Evolutionary conservation across 179 eudicot species (phyloP), one percentile per base, ranked within the genome.

Genomic region (Dionaea muscipula): DNA sequence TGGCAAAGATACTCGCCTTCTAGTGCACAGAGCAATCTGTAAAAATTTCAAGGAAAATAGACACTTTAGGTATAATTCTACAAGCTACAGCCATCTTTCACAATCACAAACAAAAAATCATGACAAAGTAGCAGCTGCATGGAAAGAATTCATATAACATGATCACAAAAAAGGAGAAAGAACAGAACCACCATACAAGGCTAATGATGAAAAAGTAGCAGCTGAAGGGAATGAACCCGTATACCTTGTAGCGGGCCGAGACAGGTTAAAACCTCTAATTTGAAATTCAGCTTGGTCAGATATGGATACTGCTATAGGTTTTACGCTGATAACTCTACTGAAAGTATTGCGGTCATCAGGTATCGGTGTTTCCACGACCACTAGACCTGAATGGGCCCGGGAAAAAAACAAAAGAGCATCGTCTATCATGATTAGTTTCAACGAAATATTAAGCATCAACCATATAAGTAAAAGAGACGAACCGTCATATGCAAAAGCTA

Each of bases 1-100:
- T 59, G 70, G 56, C 56, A 69, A 51, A 74, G 72, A 66, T 74
- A 74, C 43, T 71, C 62, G 45, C 82, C 82, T 31, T 78, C 82
- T 37, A 74, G 26, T n/a, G 77, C 74, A 63, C 79, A 78, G 37
- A 74, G 72, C 60, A 78, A 62, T 46, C 82, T 78, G 66, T 17
- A 28, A 65, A 38, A 21, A 39, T 18, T 38, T 4, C 2, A 8
- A 48, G 25, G 25, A 18, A 9, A 53, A 21, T 18, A 2, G 13
- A 38, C 37, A 43, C 47, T 18, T 17, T 7, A 18, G 44, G 18
- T 16, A 39, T 17, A 43, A 38, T 38, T 38, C 43, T 38, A 9
- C 16, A 13, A 7, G 11, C 41, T 38, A 13, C 11, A 10, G 3
- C n/a, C n/a, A n/a, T n/a, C n/a, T n/a, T n/a, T n/a, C n/a, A n/a